Base-by-base conservation (phyloP, 73 alveolate species). In the Blepharisma japonicum region DNA sequence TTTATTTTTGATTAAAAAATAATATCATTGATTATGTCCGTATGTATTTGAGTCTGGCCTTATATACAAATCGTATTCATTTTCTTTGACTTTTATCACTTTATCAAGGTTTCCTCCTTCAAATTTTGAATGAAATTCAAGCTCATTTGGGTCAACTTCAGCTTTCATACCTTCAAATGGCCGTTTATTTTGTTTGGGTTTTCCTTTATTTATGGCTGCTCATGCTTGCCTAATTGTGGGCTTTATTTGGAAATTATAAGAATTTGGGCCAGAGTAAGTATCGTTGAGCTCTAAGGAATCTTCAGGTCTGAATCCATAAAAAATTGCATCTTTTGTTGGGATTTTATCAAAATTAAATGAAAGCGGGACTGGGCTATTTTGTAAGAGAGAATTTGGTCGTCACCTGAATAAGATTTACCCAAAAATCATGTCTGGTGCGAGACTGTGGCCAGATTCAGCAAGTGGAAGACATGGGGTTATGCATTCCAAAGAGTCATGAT, bases 21-120 rank as follows among this genome's bases (percentile, higher is more conserved):
- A 96, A 82, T 87, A 96, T 98, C 99, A 96, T 82, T 96, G 93
- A 48, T 96, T 94, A 82, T 96, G 89, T 71, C 98, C 98, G 53
- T 96, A 87, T 0, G 99, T 96, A 76, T 96, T 94, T 66, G 94
- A 91, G 82, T 96, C 99, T 53, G 96, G 89, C 81, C 92, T 93
- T 6, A 96, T 88, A 76, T 83, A 87, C 79, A 96, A 83, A 83
- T 96, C 96, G 81, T 96, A 96, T 68, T 94, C 98, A 90, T 92
- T 83, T 55, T 90, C 97, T 45, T 61, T 80, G 87, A 86, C 86
- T 48, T 89, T 68, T 25, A 82, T 82, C 6, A 89, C 98, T 70
- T 84, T 89, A 56, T 85, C 78, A 6, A 96, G 83, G 87, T 96
- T 96, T 46, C 99, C 99, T 32, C 98, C 82, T 87, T 96, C 99